Evolutionary conservation across 1,284 basidiomycete species (phyloP).

Genomic region (Cerrena zonata): DNA sequence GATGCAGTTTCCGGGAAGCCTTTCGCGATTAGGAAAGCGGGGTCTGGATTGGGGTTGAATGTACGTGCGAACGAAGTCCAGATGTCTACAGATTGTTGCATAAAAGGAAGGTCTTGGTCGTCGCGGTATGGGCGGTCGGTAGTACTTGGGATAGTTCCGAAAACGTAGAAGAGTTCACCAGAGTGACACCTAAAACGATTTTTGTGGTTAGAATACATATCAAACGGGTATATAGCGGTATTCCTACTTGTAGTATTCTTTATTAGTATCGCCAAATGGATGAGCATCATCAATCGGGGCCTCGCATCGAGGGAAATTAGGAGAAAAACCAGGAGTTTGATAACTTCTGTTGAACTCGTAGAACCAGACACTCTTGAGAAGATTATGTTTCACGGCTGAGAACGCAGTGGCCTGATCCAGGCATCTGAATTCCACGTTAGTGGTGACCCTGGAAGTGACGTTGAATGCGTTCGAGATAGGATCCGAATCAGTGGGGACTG

Average conservation of each 20-base stretch:
- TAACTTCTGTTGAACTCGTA: conserved; percentile 38
- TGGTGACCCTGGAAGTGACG: conserved; percentile 29
- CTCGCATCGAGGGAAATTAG: conserved; percentile 32
- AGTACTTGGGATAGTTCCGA: conserved; percentile 29
- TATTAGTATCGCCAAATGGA: conserved; percentile 31
- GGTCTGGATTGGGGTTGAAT: conserved; percentile 37
- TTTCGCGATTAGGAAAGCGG: conserved; percentile 30
- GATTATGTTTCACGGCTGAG: conserved; percentile 28
- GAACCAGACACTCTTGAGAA: conserved; percentile 31
- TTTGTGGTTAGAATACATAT: not conserved
- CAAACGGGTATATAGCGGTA: not conserved
- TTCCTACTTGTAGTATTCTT: conserved; percentile 29
- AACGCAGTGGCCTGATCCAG: conserved; percentile 34
- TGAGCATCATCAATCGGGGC: conserved; percentile 28
- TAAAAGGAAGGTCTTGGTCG: conserved; percentile 32
- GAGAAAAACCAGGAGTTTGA: conserved; percentile 30
- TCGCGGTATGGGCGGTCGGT: conserved; percentile 32
- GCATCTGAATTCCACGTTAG: conserved; percentile 35
- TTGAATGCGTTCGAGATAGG: conserved; percentile 31
- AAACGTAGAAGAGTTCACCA: conserved; percentile 35
- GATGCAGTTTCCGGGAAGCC: conserved; percentile 20
- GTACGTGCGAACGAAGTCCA: conserved; percentile 38
- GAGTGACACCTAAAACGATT: conserved; percentile 31
- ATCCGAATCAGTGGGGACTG: conserved; percentile 24
- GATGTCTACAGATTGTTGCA: conserved; percentile 31